Percentiles rank a stretch among this genome's conserved stretches.
phyloP scores from a whole-genome alignment of 2,329 filamentous ascomycete species.

The Knufia petricola region DNA sequence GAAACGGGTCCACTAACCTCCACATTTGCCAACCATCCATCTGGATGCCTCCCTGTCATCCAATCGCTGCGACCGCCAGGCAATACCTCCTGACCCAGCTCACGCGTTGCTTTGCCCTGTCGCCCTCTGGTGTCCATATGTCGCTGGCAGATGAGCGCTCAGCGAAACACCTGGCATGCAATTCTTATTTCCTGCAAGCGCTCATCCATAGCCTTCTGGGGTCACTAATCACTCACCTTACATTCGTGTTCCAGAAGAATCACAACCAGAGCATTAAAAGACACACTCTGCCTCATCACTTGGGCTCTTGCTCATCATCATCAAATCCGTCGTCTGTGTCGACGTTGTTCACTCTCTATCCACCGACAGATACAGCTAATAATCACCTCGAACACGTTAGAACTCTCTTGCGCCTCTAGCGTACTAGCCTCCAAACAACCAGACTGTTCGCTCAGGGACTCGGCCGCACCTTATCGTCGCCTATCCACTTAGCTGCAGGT shows the following conservation, averaged over 20 bases:
- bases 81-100: slow-evolving; percentile 7
- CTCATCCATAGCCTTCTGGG: slow-evolving; percentile 3
- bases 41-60: not conserved
- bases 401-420: slow-evolving; percentile 3
- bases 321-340: slow-evolving; percentile 8
- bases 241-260: slow-evolving; percentile 8
- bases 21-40: slow-evolving; percentile 8
- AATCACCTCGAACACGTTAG: slow-evolving; percentile 5
- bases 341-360: slow-evolving; percentile 8
- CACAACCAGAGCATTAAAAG: slow-evolving; percentile 8
- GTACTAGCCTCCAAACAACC: not conserved
- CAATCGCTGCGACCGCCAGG: slow-evolving; percentile 6
- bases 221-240: slow-evolving; percentile 8
- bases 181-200: slow-evolving; percentile 11
- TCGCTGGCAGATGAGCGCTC: slow-evolving; percentile 3
- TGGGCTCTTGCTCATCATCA: slow-evolving; percentile 7
- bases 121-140: slow-evolving; percentile 4
- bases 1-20: slow-evolving; percentile 4
- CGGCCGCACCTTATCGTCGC: slow-evolving; percentile 6
- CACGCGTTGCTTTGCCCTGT: slow-evolving; percentile 7
- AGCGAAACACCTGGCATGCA: slow-evolving; percentile 10
- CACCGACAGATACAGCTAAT: slow-evolving; percentile 2
- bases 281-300: slow-evolving; percentile 3
- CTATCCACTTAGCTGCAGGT: slow-evolving; percentile 11
- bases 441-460: slow-evolving; percentile 9